These are phyloP conservation scores for Xerocomus nothofagi DNA, from an alignment of 1,284 basidiomycete species.

Conservation along the genomic window DNA sequence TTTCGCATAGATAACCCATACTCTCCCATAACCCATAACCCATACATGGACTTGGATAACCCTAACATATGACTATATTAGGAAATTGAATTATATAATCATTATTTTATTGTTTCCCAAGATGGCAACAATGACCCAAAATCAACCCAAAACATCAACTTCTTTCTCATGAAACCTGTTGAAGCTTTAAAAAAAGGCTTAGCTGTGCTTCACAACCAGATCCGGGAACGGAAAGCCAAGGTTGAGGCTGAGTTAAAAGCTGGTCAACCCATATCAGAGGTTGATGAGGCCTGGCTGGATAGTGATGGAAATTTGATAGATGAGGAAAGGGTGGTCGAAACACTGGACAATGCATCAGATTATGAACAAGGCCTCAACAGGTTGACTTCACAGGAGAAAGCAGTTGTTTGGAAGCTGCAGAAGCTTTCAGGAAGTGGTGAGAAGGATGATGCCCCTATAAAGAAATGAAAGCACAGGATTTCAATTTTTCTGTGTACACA, in stretches of 20 bases:
- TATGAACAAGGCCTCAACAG: slow-evolving; percentile 1
- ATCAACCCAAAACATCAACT: neutral
- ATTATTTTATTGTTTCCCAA: neutral
- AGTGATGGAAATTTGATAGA: slow-evolving; percentile 9
- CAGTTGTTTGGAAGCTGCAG: slow-evolving; percentile 3
- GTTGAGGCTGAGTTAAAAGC: neutral
- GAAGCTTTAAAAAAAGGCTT: slow-evolving; percentile 6
- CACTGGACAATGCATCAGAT: slow-evolving; percentile 1
- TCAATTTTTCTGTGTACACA: no score
- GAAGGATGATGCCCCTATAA: neutral
- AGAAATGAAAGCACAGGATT: slow-evolving; percentile 3
- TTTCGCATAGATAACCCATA: slow-evolving; percentile 1
- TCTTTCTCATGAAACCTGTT: slow-evolving; percentile 5
- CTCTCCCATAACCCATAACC: neutral
- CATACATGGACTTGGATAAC: neutral
- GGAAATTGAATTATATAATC: slow-evolving; percentile 1
- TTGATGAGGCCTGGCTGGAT: slow-evolving; percentile 10
- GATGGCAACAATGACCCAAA: neutral
- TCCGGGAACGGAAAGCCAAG: neutral
- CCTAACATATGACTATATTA: neutral
- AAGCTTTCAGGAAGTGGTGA: neutral
- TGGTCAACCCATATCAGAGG: neutral
- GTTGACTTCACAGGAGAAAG: neutral
- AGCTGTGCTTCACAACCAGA: neutral
- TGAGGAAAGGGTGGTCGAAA: slow-evolving; percentile 1